Base-by-base conservation (phyloP, 176 grass and related monocot species). In the Themeda triandra region DNA sequence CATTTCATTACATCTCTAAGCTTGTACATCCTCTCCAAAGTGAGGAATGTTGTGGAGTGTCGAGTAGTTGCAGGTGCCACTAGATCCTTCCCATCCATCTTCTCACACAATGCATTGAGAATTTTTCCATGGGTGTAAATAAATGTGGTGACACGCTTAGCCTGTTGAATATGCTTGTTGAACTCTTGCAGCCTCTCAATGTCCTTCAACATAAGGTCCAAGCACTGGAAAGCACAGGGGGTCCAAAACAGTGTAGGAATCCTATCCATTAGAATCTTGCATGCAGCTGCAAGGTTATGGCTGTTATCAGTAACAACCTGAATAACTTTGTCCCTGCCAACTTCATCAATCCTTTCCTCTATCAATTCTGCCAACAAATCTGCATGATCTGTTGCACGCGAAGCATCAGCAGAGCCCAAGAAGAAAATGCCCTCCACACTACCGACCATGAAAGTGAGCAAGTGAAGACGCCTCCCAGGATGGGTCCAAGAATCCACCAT, bases 381-480 rank as follows among this genome's bases (percentile, higher is more conserved):
- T 42, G 35, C n/a, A 42, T 63, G 13, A 63, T 62, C 23, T 25
- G 23, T 8, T 40, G 25, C 21, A 15, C 4, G 25, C 40, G 53
- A 77, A 25, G 53, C 75, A 62, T 77, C 75, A 40, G 54, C 53
- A 17, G 19, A 77, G 0, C 54, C 75, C 33, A 77, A 40, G 33
- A 77, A 77, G 53, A 77, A 60, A 62, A 59, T 27, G n/a, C 75
- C 75, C 33, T 62, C 75, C 33, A 62, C 33, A 77, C 54, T 62
- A 41, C 44, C 45, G 1, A 74, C 71, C 71, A 74, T 74, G 45
- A 74, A 74, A 31, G 44, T 74, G 71, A 74, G 71, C 45, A 74
- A 74, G 27, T 74, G 25, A 49, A 51, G 25, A 19, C 19, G 10
- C 25, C 44, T 74, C 41, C 44, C 10, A 51, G 25, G 17, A 51